Conservation (phyloP, 176 grass and related monocot species). For the Saccharum officinarum region DNA sequence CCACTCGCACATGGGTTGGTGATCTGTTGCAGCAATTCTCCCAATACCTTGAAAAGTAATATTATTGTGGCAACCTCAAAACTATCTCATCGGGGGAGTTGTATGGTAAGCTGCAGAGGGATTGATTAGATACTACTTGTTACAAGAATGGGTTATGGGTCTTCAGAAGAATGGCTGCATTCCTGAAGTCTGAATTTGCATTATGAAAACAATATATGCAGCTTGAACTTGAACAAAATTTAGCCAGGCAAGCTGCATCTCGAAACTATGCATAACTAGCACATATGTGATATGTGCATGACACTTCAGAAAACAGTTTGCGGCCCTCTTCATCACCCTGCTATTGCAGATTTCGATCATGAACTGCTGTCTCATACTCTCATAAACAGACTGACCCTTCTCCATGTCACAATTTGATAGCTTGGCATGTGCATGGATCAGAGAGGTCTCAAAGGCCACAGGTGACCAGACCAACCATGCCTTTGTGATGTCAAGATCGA, state of each 20-base stretch:
- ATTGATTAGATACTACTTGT: too few relatives aligned
- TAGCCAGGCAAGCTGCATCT: not conserved
- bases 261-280: not conserved
- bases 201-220: not conserved
- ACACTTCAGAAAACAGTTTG: not conserved
- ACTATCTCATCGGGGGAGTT: too few relatives aligned
- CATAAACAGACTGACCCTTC: not conserved
- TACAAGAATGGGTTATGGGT: too few relatives aligned
- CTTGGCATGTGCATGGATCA: constrained; percentile 5
- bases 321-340: not conserved
- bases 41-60: too few relatives aligned
- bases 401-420: not conserved
- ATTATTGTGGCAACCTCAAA: too few relatives aligned
- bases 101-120: too few relatives aligned
- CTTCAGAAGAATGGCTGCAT: too few relatives aligned
- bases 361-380: not conserved
- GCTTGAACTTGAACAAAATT: not conserved
- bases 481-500: constrained; percentile 34
- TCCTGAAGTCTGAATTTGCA: too few relatives aligned
- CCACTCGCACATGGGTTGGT: too few relatives aligned
- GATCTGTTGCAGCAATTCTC: too few relatives aligned
- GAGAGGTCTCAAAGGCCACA: constrained; percentile 3
- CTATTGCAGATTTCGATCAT: not conserved
- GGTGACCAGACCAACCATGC: not conserved
- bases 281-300: not conserved